A percentile compares a stretch with the other conserved stretches of the same genome.
These are phyloP conservation scores for Alternaria novae-zelandiae DNA, from an alignment of 2,329 filamentous ascomycete species.

Conservation along the genomic window DNA sequence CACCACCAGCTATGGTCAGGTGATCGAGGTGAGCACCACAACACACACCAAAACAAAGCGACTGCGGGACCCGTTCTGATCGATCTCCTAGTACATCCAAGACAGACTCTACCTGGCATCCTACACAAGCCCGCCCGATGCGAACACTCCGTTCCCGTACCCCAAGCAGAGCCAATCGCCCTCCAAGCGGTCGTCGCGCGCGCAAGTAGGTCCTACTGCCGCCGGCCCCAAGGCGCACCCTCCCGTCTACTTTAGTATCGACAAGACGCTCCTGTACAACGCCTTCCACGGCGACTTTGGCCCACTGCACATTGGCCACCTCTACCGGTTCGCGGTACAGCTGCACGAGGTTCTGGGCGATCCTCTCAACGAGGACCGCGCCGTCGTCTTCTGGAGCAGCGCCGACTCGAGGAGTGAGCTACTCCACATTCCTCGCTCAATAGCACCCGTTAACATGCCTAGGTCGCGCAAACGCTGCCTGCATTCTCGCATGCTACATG, in stretches of 20 bases:
- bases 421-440: neutral
- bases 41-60: conserved; percentile 33
- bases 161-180: conserved; percentile 70
- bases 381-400: conserved; percentile 95
- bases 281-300: conserved; percentile 99
- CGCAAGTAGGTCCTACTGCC: conserved; percentile 63
- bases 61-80: conserved; percentile 16
- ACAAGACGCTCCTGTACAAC: conserved; percentile 93
- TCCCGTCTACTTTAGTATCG: conserved; percentile 94
- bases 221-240: conserved; percentile 61
- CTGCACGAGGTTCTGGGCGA: conserved; percentile 95
- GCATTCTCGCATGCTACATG: conserved; percentile 97
- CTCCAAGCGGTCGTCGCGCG: conserved; percentile 75
- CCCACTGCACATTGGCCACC: conserved; percentile 93
- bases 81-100: conserved; percentile 50
- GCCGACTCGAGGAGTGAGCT: conserved; percentile 84
- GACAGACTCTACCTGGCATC: conserved; percentile 95
- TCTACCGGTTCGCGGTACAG: conserved; percentile 94
- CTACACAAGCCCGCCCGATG: conserved; percentile 81
- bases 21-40: conserved; percentile 85
- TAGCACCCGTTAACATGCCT: conserved; percentile 23
- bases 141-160: conserved; percentile 86
- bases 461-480: conserved; percentile 93
- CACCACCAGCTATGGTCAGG: conserved; percentile 73
- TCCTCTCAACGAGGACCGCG: conserved; percentile 85